A percentile compares a stretch with the other conserved stretches of the same genome.
Evolutionary conservation across 257 asterid genomes (phyloP).

Genomic region (Penstemon davidsonii): DNA sequence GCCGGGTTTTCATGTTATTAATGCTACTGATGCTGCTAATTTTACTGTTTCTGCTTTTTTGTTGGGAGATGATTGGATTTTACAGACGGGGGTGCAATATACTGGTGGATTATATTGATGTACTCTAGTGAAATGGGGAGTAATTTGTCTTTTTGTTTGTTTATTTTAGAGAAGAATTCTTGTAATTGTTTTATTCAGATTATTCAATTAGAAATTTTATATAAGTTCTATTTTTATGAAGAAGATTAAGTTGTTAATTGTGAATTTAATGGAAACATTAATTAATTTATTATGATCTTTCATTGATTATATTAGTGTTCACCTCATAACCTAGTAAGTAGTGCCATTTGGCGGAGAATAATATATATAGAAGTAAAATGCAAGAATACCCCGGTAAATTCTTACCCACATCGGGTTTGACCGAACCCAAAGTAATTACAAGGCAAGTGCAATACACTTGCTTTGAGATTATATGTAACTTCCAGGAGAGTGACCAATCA

Average conservation of each 20-base stretch:
- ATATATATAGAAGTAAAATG: too few species aligned
- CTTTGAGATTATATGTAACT: too few species aligned
- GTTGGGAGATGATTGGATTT: constrained; percentile 64
- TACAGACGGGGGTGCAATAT: constrained; percentile 51
- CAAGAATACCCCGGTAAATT: too few species aligned
- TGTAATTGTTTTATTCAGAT: constrained; percentile 15
- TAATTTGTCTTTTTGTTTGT: background rate
- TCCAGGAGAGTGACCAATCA: too few species aligned
- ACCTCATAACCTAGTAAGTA: too few species aligned
- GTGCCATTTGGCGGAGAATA: too few species aligned
- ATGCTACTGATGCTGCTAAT: constrained; percentile 50
- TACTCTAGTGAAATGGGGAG: background rate
- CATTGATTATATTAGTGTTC: too few species aligned
- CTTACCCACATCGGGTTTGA: too few species aligned
- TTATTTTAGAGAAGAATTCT: constrained; percentile 4
- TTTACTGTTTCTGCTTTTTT: constrained; percentile 56
- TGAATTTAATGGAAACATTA: background rate
- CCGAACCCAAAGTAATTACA: too few species aligned
- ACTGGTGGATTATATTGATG: constrained; percentile 34
- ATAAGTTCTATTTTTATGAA: background rate
- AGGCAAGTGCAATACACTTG: too few species aligned
- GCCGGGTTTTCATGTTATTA: constrained; percentile 57
- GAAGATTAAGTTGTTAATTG: background rate
- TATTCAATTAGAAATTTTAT: background rate
- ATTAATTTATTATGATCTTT: background rate